A percentile compares a stretch with the other conserved stretches of the same genome.
phyloP scores from a whole-genome alignment of 768 basidiomycete genomes.

The Russula sp. region DNA sequence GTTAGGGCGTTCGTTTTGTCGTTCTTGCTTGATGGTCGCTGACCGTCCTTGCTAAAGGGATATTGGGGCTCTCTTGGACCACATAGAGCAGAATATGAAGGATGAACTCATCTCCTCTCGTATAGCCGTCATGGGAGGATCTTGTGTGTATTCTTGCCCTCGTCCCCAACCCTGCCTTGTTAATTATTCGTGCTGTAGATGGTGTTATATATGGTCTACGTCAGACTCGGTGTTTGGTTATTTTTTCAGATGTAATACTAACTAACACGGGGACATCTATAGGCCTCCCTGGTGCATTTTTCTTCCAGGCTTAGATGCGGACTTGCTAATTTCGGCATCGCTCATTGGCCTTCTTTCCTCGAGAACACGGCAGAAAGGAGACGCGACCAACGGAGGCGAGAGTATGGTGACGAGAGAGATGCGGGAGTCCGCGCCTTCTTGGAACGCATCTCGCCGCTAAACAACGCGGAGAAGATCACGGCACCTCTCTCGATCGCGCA shows the following conservation, averaged over 20 bases:
- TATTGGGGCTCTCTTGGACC: conserved; percentile 35
- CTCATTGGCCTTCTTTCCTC: conserved; percentile 39
- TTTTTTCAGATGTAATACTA: not conserved
- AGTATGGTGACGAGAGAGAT: conserved; percentile 39
- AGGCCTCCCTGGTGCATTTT: conserved; percentile 39
- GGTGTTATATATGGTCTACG: conserved; percentile 22
- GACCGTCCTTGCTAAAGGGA: conserved; percentile 28
- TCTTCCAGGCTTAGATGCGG: conserved; percentile 38
- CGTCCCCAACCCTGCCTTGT: not conserved
- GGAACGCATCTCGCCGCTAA: conserved; percentile 37
- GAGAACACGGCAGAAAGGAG: conserved; percentile 37
- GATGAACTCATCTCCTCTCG: conserved; percentile 33
- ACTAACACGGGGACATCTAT: not conserved
- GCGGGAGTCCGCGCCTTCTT: conserved; percentile 36
- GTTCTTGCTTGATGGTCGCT: not conserved
- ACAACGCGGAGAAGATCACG: conserved; percentile 33
- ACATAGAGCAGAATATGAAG: conserved; percentile 32
- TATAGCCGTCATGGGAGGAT: conserved; percentile 40
- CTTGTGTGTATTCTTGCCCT: conserved; percentile 29
- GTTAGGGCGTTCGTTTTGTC: conserved; percentile 24
- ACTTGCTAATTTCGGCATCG: conserved; percentile 38
- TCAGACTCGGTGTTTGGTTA: not conserved
- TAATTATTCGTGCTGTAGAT: not conserved
- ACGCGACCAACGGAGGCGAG: conserved; percentile 33
- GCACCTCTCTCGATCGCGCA: conserved; percentile 38